Evolutionary conservation across 2,329 filamentous ascomycete genomes (phyloP).

Genomic region (Claviceps pazoutovae): DNA sequence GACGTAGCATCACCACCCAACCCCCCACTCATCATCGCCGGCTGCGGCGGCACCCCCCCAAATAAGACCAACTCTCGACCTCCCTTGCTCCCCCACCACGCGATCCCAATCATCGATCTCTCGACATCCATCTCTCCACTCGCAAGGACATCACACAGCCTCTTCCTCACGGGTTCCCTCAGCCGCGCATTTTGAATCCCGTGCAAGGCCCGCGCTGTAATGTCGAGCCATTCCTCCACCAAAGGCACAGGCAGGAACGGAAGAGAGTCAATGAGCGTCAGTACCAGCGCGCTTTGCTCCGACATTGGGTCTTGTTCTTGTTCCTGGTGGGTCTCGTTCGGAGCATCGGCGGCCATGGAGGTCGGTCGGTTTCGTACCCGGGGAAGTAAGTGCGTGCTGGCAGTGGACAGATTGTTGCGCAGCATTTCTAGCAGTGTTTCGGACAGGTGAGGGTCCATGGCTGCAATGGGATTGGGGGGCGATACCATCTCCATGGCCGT

Average conservation of each 20-base stretch:
- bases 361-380: constrained; percentile 11
- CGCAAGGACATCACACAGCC: constrained; percentile 68
- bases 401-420: constrained; percentile 42
- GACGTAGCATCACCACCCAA: constrained; percentile 19
- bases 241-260: constrained; percentile 56
- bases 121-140: constrained; percentile 83
- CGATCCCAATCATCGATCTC: constrained; percentile 61
- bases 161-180: constrained; percentile 49
- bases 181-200: constrained; percentile 46
- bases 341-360: constrained; percentile 17
- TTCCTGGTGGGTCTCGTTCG: constrained; percentile 9
- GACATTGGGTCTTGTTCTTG: constrained; percentile 36
- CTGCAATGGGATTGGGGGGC: constrained; percentile 63
- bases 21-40: constrained; percentile 42
- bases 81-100: constrained; percentile 64
- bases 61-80: constrained; percentile 36
- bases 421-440: constrained; percentile 70
- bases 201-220: constrained; percentile 55
- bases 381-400: constrained; percentile 29
- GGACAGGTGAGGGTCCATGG: constrained; percentile 61
- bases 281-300: constrained; percentile 62
- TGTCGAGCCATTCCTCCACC: constrained; percentile 68
- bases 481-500: constrained; percentile 71
- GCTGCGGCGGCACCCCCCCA: constrained; percentile 10
- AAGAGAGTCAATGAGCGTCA: constrained; percentile 68